A percentile compares a stretch with the other conserved stretches of the same genome.
phyloP scores from a whole-genome alignment of 306 rosid species.

The Sechiopsis laciniata region DNA sequence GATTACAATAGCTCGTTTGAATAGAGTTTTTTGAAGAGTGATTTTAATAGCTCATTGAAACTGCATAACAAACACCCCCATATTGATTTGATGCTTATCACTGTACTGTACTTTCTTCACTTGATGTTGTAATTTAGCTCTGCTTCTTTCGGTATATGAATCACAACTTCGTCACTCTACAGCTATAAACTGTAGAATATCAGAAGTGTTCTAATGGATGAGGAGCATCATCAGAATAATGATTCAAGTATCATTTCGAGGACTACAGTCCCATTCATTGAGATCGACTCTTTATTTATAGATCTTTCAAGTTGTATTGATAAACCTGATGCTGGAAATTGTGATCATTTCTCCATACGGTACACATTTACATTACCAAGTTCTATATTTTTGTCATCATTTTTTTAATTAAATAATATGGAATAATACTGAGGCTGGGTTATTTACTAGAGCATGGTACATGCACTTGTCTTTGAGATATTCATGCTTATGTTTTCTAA shows the following conservation, averaged over 20 bases:
- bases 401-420: not conserved
- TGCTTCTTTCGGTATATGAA: not conserved
- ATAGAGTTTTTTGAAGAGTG: no score
- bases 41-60: no score
- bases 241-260: slow-evolving; percentile 31
- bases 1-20: no score
- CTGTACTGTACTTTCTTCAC: not conserved
- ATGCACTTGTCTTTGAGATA: not conserved
- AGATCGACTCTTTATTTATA: slow-evolving; percentile 74
- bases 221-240: slow-evolving; percentile 31
- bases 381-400: not conserved
- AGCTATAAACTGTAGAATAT: slow-evolving; percentile 19
- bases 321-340: slow-evolving; percentile 49
- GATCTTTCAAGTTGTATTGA: slow-evolving; percentile 52
- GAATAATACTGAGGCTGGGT: not conserved
- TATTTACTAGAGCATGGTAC: slow-evolving; percentile 3
- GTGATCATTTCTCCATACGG: slow-evolving; percentile 93
- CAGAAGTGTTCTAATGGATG: slow-evolving; percentile 25
- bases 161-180: not conserved
- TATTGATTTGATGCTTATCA: not conserved
- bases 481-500: slow-evolving; percentile 1
- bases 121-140: not conserved
- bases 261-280: slow-evolving; percentile 53
- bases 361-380: slow-evolving; percentile 32
- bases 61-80: no score